These are phyloP conservation scores for Phytophthora melonis DNA, from an alignment of 352 stramenopile species.

Conservation along the genomic window DNA sequence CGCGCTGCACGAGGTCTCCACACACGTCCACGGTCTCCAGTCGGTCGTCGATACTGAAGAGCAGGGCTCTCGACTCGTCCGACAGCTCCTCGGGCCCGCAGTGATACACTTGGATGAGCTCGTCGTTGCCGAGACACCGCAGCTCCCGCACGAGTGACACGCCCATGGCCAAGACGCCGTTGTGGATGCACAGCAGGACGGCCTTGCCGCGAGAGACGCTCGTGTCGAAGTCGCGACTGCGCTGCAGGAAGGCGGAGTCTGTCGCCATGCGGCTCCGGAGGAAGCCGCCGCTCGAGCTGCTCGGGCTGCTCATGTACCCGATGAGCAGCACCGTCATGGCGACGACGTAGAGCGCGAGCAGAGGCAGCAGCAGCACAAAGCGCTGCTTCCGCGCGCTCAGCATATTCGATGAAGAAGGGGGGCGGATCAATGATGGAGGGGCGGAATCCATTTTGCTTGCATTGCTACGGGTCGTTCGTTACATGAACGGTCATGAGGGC, in stretches of 20 bases:
- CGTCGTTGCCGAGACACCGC: constrained; percentile 33
- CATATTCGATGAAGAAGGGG: neutral
- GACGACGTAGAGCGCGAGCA: neutral
- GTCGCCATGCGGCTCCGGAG: neutral
- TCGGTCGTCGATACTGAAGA: constrained; percentile 22
- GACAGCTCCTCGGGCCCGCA: constrained; percentile 24
- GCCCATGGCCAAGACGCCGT: constrained; percentile 18
- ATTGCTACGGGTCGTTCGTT: neutral
- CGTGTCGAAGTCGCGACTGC: constrained; percentile 12
- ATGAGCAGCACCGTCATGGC: neutral
- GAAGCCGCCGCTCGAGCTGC: neutral
- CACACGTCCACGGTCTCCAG: constrained; percentile 31
- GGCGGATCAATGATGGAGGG: neutral
- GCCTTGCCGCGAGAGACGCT: constrained; percentile 12
- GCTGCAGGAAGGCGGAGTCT: constrained; percentile 20
- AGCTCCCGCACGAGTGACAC: constrained; percentile 33
- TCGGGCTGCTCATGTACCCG: neutral
- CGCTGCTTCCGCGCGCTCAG: neutral
- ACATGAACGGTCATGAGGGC: neutral
- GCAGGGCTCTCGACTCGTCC: constrained; percentile 14
- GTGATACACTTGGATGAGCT: constrained; percentile 39
- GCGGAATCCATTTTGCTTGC: neutral
- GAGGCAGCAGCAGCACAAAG: neutral
- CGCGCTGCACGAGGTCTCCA: constrained; percentile 17
- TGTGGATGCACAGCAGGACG: constrained; percentile 22